Conservation (phyloP, 495 filamentous ascomycete species). For the Endocarpon pusillum region DNA sequence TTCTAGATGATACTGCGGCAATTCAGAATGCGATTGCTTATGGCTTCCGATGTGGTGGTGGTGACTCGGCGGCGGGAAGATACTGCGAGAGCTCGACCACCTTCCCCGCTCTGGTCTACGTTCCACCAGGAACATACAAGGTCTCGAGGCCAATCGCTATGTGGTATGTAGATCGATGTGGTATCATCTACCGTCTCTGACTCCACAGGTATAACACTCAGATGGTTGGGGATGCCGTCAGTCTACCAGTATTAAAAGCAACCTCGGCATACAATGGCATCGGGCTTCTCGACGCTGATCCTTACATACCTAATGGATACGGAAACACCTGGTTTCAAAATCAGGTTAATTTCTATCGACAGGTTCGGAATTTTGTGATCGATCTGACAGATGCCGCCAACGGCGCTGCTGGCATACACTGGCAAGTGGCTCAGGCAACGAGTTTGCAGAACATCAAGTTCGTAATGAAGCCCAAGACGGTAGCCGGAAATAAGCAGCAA, state of each 20-base stretch:
- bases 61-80: constrained; percentile 21
- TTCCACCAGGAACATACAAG: constrained; percentile 46
- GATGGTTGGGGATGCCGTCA: constrained; percentile 49
- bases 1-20: constrained; percentile 47
- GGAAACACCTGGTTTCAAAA: constrained; percentile 36
- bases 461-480: constrained; percentile 35
- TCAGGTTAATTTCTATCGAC: constrained; percentile 64
- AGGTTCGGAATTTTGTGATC: constrained; percentile 61
- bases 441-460: constrained; percentile 67
- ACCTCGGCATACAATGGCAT: constrained; percentile 43
- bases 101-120: constrained; percentile 43
- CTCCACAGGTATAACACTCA: constrained; percentile 58
- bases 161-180: too few relatives aligned
- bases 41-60: constrained; percentile 32
- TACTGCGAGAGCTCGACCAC: constrained; percentile 32
- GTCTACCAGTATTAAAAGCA: constrained; percentile 47
- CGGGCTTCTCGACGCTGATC: constrained; percentile 53
- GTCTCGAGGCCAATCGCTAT: constrained; percentile 37
- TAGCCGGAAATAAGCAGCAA: constrained; percentile 42
- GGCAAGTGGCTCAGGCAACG: constrained; percentile 56
- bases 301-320: constrained; percentile 29
- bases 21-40: constrained; percentile 43
- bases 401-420: constrained; percentile 52
- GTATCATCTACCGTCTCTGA: too few relatives aligned
- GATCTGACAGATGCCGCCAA: constrained; percentile 41